These are phyloP conservation scores for Scenedesmus sp. DNA, from an alignment of 163 green algal species.

Conservation along the genomic window DNA sequence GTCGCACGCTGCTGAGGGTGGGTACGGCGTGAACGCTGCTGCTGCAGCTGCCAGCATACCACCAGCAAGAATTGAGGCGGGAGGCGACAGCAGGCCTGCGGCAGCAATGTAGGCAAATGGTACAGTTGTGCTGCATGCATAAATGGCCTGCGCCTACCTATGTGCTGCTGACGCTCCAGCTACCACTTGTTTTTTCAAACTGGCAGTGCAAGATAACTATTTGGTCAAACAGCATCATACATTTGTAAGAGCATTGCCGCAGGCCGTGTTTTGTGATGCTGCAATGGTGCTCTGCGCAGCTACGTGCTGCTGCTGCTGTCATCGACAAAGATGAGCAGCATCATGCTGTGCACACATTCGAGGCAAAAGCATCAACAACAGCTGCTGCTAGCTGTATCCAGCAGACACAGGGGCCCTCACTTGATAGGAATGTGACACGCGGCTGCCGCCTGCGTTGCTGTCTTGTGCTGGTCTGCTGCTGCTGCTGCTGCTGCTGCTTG, in stretches of 20 bases:
- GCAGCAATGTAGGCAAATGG: neutral
- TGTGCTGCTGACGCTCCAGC: neutral
- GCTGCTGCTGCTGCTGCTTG: conserved; percentile 21
- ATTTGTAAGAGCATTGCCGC: too few species aligned
- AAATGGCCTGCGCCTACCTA: neutral
- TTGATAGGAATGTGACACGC: conserved; percentile 11
- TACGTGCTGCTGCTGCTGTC: neutral
- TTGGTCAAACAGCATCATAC: too few species aligned
- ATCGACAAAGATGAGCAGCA: neutral
- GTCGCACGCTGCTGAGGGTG: conserved; percentile 2
- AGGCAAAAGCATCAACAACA: neutral
- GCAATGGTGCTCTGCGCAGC: neutral
- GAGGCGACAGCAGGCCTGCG: conserved; percentile 32
- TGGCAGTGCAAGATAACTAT: too few species aligned
- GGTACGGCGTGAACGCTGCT: neutral
- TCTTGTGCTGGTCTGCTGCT: conserved; percentile 28
- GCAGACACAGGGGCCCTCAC: neutral
- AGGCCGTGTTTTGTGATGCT: too few species aligned
- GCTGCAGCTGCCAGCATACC: conserved; percentile 21
- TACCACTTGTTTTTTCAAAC: too few species aligned
- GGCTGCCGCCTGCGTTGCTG: neutral
- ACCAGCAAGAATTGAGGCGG: neutral
- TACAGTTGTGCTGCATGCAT: neutral
- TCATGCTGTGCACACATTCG: neutral
- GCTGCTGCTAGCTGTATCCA: neutral